Evolutionary conservation across 768 basidiomycete genomes (phyloP), one percentile per base, ranked within the genome.

Genomic region (Mycena venus): DNA sequence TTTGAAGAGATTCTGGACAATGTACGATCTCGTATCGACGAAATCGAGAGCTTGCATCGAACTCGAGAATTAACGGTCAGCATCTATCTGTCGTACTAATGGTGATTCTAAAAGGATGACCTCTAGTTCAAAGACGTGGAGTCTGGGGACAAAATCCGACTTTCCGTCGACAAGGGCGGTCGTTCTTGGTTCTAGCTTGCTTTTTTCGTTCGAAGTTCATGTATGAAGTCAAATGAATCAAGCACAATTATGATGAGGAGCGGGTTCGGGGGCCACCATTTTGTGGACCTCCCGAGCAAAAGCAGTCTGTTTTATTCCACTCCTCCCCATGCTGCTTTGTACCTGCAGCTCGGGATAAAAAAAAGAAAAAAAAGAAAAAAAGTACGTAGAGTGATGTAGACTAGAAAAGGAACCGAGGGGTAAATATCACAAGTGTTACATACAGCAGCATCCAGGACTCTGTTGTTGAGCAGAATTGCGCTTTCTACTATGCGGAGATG

Each of bases 11-110:
- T 92, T 40, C 87, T 96, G 21, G 89, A 95, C 73, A 87, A 86
- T 63, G 95, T 96, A 7, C 87, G 94, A 61, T 90, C 90, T 72
- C 87, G 96, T 17, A 91, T 97, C 47, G 94, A 96, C 81, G 93
- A 95, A 82, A 97, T 97, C 78, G 96, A 97, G 84, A 93, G 92
- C 81, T 79, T 96, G 70, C 94, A 94, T 72, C 88, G 94, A 51
- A 95, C 94, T 27, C 85, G 93, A 69, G 94, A 95, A 82, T 82
- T 95, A 73, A 94, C 93, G 51, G 94, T 94, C 15, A 2, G 73
- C 14, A 77, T 29, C 9, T 15, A 36, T 70, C 14, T 34, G 19
- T 51, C 31, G 3, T 56, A 59, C 65, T 61, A 44, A 21, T 61
- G 29, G 56, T 53, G 47, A 38, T 68, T 83, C 72, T 70, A 40